phyloP scores from a whole-genome alignment of 169 alveolate genomes.

The Eimeria zaria region DNA sequence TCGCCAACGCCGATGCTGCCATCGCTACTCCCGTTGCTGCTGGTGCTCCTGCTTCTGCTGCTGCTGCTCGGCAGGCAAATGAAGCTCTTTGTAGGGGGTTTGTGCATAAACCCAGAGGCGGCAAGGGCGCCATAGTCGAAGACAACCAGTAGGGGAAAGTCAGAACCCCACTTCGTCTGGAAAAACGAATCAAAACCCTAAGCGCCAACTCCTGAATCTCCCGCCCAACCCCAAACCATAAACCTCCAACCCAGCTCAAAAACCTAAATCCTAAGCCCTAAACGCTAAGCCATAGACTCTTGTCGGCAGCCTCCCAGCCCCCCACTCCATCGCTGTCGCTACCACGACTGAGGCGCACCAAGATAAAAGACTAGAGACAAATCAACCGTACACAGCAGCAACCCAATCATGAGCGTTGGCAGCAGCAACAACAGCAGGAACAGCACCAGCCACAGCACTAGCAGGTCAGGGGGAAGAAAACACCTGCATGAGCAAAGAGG shows the following conservation, averaged over 20 bases:
- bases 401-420: neutral
- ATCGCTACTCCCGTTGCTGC: neutral
- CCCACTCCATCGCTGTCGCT: no score
- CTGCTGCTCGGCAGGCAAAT: neutral
- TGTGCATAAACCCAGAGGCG: neutral
- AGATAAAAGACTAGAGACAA: neutral
- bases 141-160: neutral
- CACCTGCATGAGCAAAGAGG: constrained; percentile 2
- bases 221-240: neutral
- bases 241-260: neutral
- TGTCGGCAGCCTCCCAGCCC: neutral
- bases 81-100: constrained; percentile 22
- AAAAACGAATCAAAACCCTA: neutral
- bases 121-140: neutral
- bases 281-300: neutral
- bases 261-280: neutral
- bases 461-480: neutral
- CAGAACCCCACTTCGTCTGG: constrained; percentile 17
- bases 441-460: neutral
- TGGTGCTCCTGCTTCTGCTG: neutral
- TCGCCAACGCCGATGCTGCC: neutral
- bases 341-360: neutral
- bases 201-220: neutral
- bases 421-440: neutral
- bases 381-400: neutral